phyloP scores from a whole-genome alignment of 2,329 filamentous ascomycete genomes.

The Nemania abortiva region DNA sequence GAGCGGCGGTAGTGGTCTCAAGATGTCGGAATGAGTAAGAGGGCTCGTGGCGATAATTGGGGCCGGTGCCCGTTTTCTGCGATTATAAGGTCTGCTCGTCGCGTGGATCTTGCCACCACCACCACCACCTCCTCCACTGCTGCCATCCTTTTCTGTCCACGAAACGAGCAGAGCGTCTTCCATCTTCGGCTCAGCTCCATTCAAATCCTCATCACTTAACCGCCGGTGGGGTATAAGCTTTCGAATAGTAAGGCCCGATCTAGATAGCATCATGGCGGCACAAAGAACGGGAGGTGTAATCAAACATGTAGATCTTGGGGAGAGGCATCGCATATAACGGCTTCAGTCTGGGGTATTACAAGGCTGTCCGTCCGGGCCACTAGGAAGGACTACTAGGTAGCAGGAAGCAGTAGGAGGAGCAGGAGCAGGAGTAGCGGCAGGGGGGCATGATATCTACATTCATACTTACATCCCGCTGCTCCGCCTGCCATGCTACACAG shows the following conservation, averaged over 20 bases:
- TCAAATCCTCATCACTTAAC: slow-evolving; percentile 43
- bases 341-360: slow-evolving; percentile 46
- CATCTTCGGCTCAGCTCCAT: slow-evolving; percentile 44
- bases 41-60: slow-evolving; percentile 56
- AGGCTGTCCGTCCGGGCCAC: slow-evolving; percentile 38
- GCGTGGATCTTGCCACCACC: slow-evolving; percentile 43
- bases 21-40: slow-evolving; percentile 56
- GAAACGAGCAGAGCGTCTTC: slow-evolving; percentile 21
- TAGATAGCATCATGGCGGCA: slow-evolving; percentile 55
- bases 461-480: slow-evolving; percentile 45
- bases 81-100: slow-evolving; percentile 47
- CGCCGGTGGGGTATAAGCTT: slow-evolving; percentile 56
- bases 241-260: slow-evolving; percentile 58
- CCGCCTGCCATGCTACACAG: slow-evolving; percentile 34
- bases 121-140: slow-evolving; percentile 23
- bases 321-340: slow-evolving; percentile 48
- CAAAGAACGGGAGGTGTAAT: slow-evolving; percentile 46
- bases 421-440: slow-evolving; percentile 35
- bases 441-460: slow-evolving; percentile 41
- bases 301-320: slow-evolving; percentile 45
- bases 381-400: slow-evolving; percentile 32
- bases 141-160: slow-evolving; percentile 38
- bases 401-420: slow-evolving; percentile 12
- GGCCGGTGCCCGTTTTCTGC: slow-evolving; percentile 51
- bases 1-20: slow-evolving; percentile 55